Evolutionary conservation across 2,329 filamentous ascomycete genomes (phyloP).

Genomic region (Botrytis fabae): DNA sequence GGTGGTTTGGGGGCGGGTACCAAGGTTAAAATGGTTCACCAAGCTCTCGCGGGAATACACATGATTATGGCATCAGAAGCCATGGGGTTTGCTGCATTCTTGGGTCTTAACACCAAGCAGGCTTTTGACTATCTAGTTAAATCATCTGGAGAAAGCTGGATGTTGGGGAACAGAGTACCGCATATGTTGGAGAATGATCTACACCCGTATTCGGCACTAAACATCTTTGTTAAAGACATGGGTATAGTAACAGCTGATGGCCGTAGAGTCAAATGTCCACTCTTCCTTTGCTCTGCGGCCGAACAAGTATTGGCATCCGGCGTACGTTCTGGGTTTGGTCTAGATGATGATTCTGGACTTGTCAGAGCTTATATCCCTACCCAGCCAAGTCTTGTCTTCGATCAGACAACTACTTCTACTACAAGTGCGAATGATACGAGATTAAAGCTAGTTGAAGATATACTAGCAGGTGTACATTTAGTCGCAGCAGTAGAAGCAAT

Average conservation of each 20-base stretch:
- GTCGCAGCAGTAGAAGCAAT: constrained; percentile 56
- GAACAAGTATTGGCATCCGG: constrained; percentile 40
- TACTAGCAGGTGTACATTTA: constrained; percentile 57
- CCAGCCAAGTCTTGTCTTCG: constrained; percentile 29
- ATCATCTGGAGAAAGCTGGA: constrained; percentile 46
- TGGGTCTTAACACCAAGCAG: constrained; percentile 52
- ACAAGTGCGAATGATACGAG: constrained; percentile 33
- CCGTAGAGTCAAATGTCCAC: constrained; percentile 40
- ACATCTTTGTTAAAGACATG: constrained; percentile 43
- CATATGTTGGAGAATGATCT: constrained; percentile 55
- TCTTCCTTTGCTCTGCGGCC: constrained; percentile 42
- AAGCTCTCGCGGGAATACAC: constrained; percentile 56
- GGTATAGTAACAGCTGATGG: constrained; percentile 40
- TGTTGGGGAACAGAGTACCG: constrained; percentile 57
- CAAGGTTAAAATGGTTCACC: constrained; percentile 57
- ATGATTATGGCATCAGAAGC: constrained; percentile 61
- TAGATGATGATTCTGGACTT: constrained; percentile 34
- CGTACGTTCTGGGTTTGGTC: constrained; percentile 24
- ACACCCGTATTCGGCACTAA: constrained; percentile 42
- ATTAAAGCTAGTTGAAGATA: constrained; percentile 55
- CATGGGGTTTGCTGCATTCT: constrained; percentile 57
- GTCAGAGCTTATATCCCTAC: constrained; percentile 31
- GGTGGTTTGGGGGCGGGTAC: constrained; percentile 61
- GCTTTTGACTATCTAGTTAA: constrained; percentile 43
- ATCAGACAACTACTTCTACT: constrained; percentile 27